Evolutionary conservation across 2,329 filamentous ascomycete species (phyloP), one percentile per base, ranked within the genome.

Genomic region (Drechslerella dactyloides): DNA sequence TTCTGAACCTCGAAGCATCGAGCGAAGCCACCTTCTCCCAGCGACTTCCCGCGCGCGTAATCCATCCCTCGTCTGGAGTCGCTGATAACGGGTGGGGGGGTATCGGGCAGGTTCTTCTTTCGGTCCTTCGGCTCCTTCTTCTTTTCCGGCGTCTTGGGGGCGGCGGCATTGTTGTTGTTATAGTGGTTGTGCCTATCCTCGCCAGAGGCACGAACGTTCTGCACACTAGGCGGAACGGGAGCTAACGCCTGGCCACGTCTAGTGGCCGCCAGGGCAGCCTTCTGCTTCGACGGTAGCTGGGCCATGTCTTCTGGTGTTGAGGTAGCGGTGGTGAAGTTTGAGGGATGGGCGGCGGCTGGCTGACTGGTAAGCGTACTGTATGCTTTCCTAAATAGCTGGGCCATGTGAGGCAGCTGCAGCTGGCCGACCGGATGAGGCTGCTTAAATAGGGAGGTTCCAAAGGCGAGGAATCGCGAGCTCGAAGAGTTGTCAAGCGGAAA

Each of bases 1-100:
- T 77, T 77, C 24, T 76, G 74, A 17, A 76, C 75, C 30, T 76
- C 48, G 30, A 76, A 77, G 37, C 75, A 76, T 56, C 76, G 66
- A 7, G 76, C 76, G 37, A 77, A 77, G 2, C 76, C 76, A 33
- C 76, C 76, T 51, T 77, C 76, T 15, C 76, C 76, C 33, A 77
- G 42, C 17, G 74, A 74, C n/a, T 63, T 62, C 8, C 76, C 75
- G 13, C 76, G 75, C 21, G 74, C 73, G 62, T 77, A 77, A 40
- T 76, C 74, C 30, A 73, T 73, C 50, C 73, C 73, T 21, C 75
- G 73, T 48, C 74, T 75, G 1, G 70, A 61, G 48, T 77, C 75
- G 8, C 74, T 75, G 7, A 77, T 63, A n/a, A 75, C 65, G 21
- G 70, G 66, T 5, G 76, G 76, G 7, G 76, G 76, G 8, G 73